These are phyloP conservation scores for Epichloe scottii DNA, from an alignment of 2,329 filamentous ascomycete species.

Conservation along the genomic window DNA sequence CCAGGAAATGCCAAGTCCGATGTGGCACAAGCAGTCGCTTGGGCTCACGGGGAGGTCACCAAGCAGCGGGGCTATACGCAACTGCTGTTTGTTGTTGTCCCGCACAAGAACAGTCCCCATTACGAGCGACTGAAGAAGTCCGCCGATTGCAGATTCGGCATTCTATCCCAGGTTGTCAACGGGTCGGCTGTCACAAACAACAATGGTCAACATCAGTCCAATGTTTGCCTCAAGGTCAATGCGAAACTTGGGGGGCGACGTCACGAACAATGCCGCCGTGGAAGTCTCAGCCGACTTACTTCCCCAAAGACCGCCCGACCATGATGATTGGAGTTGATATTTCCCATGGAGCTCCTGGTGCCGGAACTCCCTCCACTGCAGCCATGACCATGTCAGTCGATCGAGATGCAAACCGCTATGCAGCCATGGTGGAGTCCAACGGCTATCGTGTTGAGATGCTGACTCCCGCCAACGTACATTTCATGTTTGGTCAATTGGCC, in stretches of 20 bases:
- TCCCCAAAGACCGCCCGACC: slow-evolving; percentile 38
- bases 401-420: slow-evolving; percentile 57
- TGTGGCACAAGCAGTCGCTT: slow-evolving; percentile 36
- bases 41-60: slow-evolving; percentile 35
- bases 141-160: slow-evolving; percentile 72
- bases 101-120: slow-evolving; percentile 53
- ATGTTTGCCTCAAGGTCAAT: slow-evolving; percentile 95
- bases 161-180: slow-evolving; percentile 75
- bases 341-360: slow-evolving; percentile 66
- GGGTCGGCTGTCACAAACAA: slow-evolving; percentile 54
- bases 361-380: slow-evolving; percentile 60
- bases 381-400: slow-evolving; percentile 80
- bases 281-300: slow-evolving; percentile 20
- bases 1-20: slow-evolving; percentile 24
- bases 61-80: slow-evolving; percentile 48
- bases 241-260: slow-evolving; percentile 85
- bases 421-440: slow-evolving; percentile 70
- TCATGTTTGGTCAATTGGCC: slow-evolving; percentile 53
- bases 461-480: slow-evolving; percentile 48
- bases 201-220: slow-evolving; percentile 76
- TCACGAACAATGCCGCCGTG: slow-evolving; percentile 29
- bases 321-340: slow-evolving; percentile 89
- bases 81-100: slow-evolving; percentile 68
- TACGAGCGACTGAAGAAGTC: slow-evolving; percentile 87
- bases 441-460: slow-evolving; percentile 74